These are phyloP conservation scores for Kalanchoe fedtschenkoi DNA, from an alignment of 164 flowering plant species.

Conservation along the genomic window DNA sequence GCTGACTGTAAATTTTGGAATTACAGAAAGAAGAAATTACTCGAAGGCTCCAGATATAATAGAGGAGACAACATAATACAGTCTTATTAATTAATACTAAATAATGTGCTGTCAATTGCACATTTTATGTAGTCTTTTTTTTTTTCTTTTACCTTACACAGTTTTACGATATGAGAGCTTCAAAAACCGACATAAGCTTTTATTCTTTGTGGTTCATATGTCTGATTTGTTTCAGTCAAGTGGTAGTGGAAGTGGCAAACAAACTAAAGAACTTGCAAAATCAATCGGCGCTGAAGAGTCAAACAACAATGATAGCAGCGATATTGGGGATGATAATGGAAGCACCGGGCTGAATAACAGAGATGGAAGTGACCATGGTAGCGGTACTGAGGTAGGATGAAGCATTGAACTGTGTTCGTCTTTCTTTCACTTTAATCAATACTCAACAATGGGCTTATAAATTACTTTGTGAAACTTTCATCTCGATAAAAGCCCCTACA, in stretches of 20 bases:
- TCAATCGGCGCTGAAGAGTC: slow-evolving; percentile 21
- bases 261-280: slow-evolving; percentile 6
- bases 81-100: too few relatives aligned
- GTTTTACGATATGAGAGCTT: background rate
- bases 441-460: background rate
- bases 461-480: too few relatives aligned
- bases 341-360: slow-evolving; percentile 18
- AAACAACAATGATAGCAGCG: slow-evolving; percentile 22
- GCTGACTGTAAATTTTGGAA: too few relatives aligned
- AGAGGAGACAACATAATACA: too few relatives aligned
- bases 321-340: slow-evolving; percentile 19
- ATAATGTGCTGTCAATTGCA: too few relatives aligned
- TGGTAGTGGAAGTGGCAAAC: slow-evolving; percentile 29
- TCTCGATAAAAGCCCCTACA: background rate
- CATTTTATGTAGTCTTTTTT: too few relatives aligned
- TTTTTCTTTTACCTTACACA: background rate
- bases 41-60: too few relatives aligned
- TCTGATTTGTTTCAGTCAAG: slow-evolving; percentile 24
- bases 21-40: too few relatives aligned
- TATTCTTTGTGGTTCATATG: background rate
- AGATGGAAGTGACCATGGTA: slow-evolving; percentile 21
- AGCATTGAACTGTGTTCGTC: background rate
- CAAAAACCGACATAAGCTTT: background rate
- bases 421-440: background rate
- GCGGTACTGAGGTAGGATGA: slow-evolving; percentile 31